Evolutionary conservation across 2,329 filamentous ascomycete genomes (phyloP).

Genomic region (Colletotrichum sp.): DNA sequence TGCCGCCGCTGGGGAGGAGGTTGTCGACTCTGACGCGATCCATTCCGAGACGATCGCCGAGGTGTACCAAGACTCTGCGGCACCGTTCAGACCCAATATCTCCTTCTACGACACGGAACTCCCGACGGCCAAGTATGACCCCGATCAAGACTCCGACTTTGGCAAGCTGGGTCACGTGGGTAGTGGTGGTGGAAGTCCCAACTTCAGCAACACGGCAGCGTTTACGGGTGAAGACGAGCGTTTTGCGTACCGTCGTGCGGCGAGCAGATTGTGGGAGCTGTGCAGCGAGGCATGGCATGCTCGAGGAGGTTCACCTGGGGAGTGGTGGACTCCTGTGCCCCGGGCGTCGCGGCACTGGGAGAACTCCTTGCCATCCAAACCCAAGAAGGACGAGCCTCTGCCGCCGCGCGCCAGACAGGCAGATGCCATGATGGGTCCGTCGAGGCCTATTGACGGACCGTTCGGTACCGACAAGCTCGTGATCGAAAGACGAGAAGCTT

Average conservation of each 20-base stretch:
- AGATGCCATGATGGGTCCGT: constrained; percentile 19
- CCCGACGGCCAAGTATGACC: constrained; percentile 53
- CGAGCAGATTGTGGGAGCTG: constrained; percentile 82
- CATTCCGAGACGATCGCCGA: constrained; percentile 58
- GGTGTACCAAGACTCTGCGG: constrained; percentile 78
- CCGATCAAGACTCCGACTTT: constrained; percentile 64
- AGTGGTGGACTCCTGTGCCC: constrained; percentile 69
- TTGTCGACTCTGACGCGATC: constrained; percentile 40
- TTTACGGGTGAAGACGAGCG: constrained; percentile 83
- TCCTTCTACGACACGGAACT: constrained; percentile 63
- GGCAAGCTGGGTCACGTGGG: constrained; percentile 34
- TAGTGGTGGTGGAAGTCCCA: constrained; percentile 36
- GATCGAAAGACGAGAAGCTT: constrained; percentile 40
- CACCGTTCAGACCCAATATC: constrained; percentile 81
- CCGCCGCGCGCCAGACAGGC: neutral
- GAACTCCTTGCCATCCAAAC: constrained; percentile 22
- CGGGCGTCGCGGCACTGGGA: constrained; percentile 73
- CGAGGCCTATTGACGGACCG: constrained; percentile 37
- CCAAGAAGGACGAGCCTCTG: neutral
- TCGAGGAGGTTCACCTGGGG: constrained; percentile 47
- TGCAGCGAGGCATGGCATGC: constrained; percentile 76
- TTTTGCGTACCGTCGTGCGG: constrained; percentile 80
- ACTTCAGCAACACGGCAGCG: constrained; percentile 71
- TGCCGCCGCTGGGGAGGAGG: neutral
- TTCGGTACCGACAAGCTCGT: constrained; percentile 31